Base-by-base conservation (phyloP, 2,329 filamentous ascomycete species). In the Fusarium scirpi region DNA sequence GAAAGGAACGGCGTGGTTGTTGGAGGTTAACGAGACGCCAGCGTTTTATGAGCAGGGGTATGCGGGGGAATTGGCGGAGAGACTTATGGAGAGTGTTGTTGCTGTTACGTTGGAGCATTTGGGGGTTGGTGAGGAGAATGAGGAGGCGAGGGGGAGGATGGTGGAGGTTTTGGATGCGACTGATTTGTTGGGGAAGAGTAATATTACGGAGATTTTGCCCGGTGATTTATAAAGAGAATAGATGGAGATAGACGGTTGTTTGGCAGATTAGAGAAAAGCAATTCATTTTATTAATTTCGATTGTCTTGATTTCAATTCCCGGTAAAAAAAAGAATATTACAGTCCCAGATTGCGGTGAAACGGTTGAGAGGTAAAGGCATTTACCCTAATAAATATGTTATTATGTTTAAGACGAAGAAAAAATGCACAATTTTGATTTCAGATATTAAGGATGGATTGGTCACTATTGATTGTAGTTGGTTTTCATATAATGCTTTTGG, bases 21-120 rank as follows among this genome's bases (percentile, higher is more conserved):
- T 82, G 1, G 80, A 82, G 61, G 79, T 78, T 1, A 82, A 82
- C 20, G 79, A 81, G 69, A 80, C 79, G 24, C 80, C 80, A 0
- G 80, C 80, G 0, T 81, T 82, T 43, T 82, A 82, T 45, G 60
- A 81, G 22, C 70, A 78, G 1, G 78, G 77, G 0, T 74, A 78
- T 2, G 78, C 80, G 0, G 79, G 79, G 0, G 71, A 76, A n/a
- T 40, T 82, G 47, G 75, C 80, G 0, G 32, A 75, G 41, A 65
- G 78, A 0, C 65, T 82, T 4, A 80, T 82, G 79, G 79, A 82
- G 64, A 78, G 78, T 4, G 69, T 81, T 4, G 53, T 82, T 2
- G 77, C 67, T 15, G 63, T 78, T 6, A 70, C 77, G 2, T 72
- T 81, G 76, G 78, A 80, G 41, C 79, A 81, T 27, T 78, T 82